Percentiles rank a stretch among this genome's conserved stretches.
Conservation (phyloP, 148 eudicot genomes). For the Vaccinium darrowii region DNA sequence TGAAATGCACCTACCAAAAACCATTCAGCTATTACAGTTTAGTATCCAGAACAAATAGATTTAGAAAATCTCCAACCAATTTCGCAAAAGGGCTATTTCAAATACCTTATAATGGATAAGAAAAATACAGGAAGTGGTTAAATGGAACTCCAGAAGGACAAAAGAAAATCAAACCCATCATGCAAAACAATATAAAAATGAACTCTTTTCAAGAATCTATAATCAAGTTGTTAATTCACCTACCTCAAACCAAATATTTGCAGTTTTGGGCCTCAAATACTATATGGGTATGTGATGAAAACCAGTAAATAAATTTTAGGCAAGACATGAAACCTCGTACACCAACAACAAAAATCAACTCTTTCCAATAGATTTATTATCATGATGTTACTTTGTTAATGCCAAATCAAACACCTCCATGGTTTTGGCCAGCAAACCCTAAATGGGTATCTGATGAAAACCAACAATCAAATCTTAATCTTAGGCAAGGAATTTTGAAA, state of each 20-base stretch:
- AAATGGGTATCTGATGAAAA: not conserved
- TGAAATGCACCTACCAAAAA: not conserved
- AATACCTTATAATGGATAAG: not conserved
- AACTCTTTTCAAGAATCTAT: not conserved
- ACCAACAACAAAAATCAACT: slow-evolving; percentile 20
- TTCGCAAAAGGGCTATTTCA: not conserved
- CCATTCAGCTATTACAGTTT: not conserved
- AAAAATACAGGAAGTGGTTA: not conserved
- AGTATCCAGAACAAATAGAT: not conserved
- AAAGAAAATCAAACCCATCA: not conserved
- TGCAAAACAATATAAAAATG: not conserved
- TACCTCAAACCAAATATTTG: not conserved
- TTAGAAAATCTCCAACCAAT: not conserved
- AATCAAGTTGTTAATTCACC: not conserved
- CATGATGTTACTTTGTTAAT: not conserved
- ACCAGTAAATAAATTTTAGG: slow-evolving; percentile 6
- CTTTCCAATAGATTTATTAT: not conserved
- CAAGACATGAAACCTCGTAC: slow-evolving; percentile 11
- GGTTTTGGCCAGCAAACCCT: not conserved
- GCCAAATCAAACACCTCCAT: not conserved
- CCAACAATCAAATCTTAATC: not conserved
- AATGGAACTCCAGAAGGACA: not conserved
- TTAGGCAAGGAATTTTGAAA: not conserved
- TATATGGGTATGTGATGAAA: not conserved
- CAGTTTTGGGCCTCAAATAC: slow-evolving; percentile 13